Conservation (phyloP, 352 stramenopile genomes). For the Globisporangium ultimum region DNA sequence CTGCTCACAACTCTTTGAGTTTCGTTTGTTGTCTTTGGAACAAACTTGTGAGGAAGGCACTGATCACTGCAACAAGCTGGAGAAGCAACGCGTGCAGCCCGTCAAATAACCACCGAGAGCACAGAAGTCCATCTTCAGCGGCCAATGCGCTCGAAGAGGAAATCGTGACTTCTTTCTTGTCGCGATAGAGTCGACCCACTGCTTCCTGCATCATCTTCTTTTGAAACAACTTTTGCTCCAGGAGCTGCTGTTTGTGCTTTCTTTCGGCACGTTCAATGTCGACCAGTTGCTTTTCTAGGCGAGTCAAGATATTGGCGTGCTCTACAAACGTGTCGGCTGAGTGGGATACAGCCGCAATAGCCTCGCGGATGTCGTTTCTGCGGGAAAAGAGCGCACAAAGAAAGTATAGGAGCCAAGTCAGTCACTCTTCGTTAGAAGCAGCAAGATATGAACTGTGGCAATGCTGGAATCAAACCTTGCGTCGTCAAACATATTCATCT, state of each 20-base stretch:
- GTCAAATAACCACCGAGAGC: background rate
- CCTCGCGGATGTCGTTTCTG: constrained; percentile 36
- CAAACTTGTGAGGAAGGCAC: constrained; percentile 3
- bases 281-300: constrained; percentile 42
- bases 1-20: constrained; percentile 11
- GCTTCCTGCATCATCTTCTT: constrained; percentile 77
- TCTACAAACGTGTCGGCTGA: constrained; percentile 1
- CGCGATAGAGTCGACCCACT: constrained; percentile 63
- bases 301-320: constrained; percentile 11
- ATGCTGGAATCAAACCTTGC: constrained; percentile 35
- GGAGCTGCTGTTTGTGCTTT: constrained; percentile 30
- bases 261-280: constrained; percentile 51
- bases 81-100: background rate
- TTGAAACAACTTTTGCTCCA: constrained; percentile 52
- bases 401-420: background rate
- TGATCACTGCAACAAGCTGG: constrained; percentile 2
- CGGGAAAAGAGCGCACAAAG: background rate
- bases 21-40: constrained; percentile 3
- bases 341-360: constrained; percentile 19
- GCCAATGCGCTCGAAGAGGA: background rate
- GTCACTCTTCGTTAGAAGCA: background rate
- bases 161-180: constrained; percentile 44
- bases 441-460: no score
- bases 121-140: background rate
- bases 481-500: constrained; percentile 47